These are phyloP conservation scores for Aspergillus brasiliensis DNA, from an alignment of 2,329 filamentous ascomycete species.

Conservation along the genomic window DNA sequence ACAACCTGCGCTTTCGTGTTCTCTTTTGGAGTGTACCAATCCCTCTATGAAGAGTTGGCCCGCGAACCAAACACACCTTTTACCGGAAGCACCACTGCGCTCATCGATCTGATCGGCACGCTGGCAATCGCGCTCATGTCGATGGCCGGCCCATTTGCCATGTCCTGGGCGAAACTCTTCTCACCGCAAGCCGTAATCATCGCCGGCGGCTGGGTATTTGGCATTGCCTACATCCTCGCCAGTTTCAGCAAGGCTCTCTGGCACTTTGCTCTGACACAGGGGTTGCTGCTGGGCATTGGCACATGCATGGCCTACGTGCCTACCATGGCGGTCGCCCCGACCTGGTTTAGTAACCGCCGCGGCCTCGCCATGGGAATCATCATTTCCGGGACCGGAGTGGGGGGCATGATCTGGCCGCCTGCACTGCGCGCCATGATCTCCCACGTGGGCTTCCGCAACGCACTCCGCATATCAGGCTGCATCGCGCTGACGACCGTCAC, in stretches of 20 bases:
- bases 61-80: constrained; percentile 34
- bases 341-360: constrained; percentile 41
- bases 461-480: constrained; percentile 36
- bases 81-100: constrained; percentile 34
- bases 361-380: constrained; percentile 46
- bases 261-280: constrained; percentile 40
- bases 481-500: constrained; percentile 34
- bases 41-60: constrained; percentile 42
- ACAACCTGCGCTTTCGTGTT: constrained; percentile 44
- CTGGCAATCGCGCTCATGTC: constrained; percentile 42
- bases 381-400: constrained; percentile 42
- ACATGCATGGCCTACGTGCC: constrained; percentile 44
- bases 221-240: constrained; percentile 36
- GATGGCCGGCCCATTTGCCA: constrained; percentile 40
- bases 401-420: constrained; percentile 44
- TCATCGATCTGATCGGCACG: constrained; percentile 44
- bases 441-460: constrained; percentile 41
- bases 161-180: constrained; percentile 39
- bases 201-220: constrained; percentile 38
- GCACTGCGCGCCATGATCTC: constrained; percentile 34
- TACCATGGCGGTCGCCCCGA: constrained; percentile 42
- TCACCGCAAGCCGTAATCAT: constrained; percentile 35
- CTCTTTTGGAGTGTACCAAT: constrained; percentile 47
- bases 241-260: constrained; percentile 38
- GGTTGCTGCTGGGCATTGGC: constrained; percentile 42